Base-by-base conservation (phyloP, 768 basidiomycete species). In the Flagelloscypha sp. region DNA sequence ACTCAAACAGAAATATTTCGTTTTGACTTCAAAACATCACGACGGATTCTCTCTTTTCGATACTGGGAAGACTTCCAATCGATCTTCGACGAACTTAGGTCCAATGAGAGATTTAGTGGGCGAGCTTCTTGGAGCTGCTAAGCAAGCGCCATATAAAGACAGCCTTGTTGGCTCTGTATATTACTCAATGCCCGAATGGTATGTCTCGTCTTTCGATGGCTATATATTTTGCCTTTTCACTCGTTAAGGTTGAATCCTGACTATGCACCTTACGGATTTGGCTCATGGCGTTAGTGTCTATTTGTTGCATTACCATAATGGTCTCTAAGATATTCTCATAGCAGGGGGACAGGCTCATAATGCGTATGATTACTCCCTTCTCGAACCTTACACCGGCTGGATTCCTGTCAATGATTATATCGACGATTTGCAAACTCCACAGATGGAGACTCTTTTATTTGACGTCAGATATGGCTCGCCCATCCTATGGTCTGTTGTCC, bases 31-130 rank as follows among this genome's bases (percentile, higher is more conserved):
- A 66, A 78, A 74, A 65, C 76, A 79, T 36, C 76, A 79, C 37
- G 77, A 79, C 36, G 77, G 77, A 1, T 76, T 68, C 38, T 59
- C 58, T 1, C 46, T 77, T 2, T 79, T 77, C 22, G 72, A 79
- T 43, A 70, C 77, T 3, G 60, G 58, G 32, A 60, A 72, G 34
- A 71, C 73, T 4, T 71, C 70, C 0, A 56, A 74, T 43, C 51
- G 76, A 35, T 70, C 60, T 30, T 68, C 66, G 16, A 60, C 70
- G 6, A 43, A 67, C 30, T 58, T 75, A 11, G 62, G 67, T 1
- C 74, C 74, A 0, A 55, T 68, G 42, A 64, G 70, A 6, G 70
- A 78, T 47, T 61, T 76, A 23, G 41, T 76, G 10, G 49, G 56
- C 17, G 74, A 76, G 35, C 54, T 78, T 11, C 56, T 77, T 46